Conservation (phyloP, 306 rosid species). For the Prunus mume region DNA sequence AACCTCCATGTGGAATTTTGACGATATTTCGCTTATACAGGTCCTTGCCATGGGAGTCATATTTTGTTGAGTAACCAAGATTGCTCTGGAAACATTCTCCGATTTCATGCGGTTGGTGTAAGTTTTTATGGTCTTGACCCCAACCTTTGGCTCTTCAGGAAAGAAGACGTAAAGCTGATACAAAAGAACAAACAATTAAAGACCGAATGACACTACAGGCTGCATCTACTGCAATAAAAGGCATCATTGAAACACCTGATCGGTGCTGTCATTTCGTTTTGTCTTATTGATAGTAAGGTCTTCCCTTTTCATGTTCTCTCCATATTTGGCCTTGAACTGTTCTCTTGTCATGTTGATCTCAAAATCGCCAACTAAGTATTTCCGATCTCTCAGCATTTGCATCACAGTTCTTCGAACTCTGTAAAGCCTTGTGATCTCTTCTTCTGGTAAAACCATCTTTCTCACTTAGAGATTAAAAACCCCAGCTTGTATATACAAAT, state of each 20-base stretch:
- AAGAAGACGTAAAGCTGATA: conserved; percentile 68
- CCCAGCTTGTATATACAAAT: neutral
- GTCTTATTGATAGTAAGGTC: conserved; percentile 59
- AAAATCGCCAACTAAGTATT: conserved; percentile 48
- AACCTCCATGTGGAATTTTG: conserved; percentile 63
- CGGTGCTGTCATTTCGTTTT: neutral
- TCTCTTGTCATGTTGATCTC: conserved; percentile 54
- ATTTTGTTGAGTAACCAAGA: conserved; percentile 56
- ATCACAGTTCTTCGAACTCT: conserved; percentile 58
- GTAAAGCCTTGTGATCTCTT: conserved; percentile 39
- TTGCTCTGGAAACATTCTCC: conserved; percentile 60
- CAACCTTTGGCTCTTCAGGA: conserved; percentile 65
- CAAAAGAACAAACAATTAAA: conserved; percentile 13
- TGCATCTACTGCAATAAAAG: neutral
- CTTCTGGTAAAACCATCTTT: conserved; percentile 59
- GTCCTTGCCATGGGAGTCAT: conserved; percentile 53
- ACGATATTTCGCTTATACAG: conserved; percentile 39
- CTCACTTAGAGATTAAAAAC: neutral
- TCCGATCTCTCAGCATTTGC: conserved; percentile 66
- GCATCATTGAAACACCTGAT: neutral
- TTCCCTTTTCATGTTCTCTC: conserved; percentile 60
- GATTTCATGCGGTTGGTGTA: conserved; percentile 63
- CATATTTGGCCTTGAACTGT: conserved; percentile 42
- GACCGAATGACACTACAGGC: neutral
- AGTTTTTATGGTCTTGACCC: conserved; percentile 49